phyloP scores from a whole-genome alignment of 306 rosid genomes.

The Prinsepia uniflora region DNA sequence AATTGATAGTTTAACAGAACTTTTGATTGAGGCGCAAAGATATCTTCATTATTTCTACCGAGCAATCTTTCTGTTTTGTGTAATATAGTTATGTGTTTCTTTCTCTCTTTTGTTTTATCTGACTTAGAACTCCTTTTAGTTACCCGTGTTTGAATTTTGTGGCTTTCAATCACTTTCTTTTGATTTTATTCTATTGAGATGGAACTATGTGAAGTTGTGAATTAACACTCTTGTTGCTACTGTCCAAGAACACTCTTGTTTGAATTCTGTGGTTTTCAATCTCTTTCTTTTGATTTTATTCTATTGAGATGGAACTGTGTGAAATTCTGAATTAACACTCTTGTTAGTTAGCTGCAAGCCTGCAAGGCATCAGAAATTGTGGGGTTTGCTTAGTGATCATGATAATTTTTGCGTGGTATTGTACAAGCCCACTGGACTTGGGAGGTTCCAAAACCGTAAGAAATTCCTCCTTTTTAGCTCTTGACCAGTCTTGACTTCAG shows the following conservation, averaged over 20 bases:
- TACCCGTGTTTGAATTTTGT: not conserved
- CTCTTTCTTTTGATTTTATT: not conserved
- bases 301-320: not conserved
- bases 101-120: not conserved
- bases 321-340: too few relatives aligned
- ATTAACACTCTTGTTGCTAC: too few relatives aligned
- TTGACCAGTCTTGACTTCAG: not conserved
- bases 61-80: slow-evolving; percentile 1
- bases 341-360: not conserved
- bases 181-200: not conserved
- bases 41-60: not conserved
- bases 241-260: too few relatives aligned
- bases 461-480: not conserved
- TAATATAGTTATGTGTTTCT: not conserved
- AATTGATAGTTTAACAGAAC: not conserved
- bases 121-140: not conserved
- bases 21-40: not conserved
- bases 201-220: not conserved
- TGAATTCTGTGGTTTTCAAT: not conserved
- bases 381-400: not conserved
- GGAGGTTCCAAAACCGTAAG: not conserved
- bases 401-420: not conserved
- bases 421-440: not conserved
- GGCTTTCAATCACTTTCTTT: not conserved
- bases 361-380: not conserved